Conservation (phyloP, 371 early-diverging fungal species). For the Circinella minor region DNA sequence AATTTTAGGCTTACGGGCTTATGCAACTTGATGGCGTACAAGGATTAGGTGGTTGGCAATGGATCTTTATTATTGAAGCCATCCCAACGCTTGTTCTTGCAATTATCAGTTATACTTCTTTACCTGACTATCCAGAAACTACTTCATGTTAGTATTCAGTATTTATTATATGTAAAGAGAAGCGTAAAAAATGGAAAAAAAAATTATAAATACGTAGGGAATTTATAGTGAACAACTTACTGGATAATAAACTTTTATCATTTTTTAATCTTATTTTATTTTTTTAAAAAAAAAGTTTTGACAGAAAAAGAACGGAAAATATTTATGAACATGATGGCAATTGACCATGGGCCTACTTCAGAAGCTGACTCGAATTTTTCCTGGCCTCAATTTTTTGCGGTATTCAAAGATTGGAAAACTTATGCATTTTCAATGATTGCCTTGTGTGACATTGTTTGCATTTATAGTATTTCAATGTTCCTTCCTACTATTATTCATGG, state of each 20-base stretch:
- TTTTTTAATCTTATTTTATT: background rate
- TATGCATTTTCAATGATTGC: constrained; percentile 61
- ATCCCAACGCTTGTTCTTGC: constrained; percentile 69
- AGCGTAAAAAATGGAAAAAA: too few relatives aligned
- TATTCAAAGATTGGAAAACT: constrained; percentile 62
- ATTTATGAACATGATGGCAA: constrained; percentile 55
- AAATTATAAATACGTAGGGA: too few relatives aligned
- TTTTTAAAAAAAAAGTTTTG: constrained; percentile 38
- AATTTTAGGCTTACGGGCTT: constrained; percentile 48
- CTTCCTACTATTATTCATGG: constrained; percentile 72
- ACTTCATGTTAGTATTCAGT: constrained; percentile 49
- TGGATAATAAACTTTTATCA: background rate
- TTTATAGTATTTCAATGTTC: constrained; percentile 68
- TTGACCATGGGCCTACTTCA: constrained; percentile 64
- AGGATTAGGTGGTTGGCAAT: constrained; percentile 62
- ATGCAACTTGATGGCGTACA: constrained; percentile 58
- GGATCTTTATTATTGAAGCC: constrained; percentile 81
- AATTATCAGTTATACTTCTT: constrained; percentile 55
- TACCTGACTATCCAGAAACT: constrained; percentile 78
- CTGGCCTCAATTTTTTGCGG: constrained; percentile 58
- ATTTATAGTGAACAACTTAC: too few relatives aligned
- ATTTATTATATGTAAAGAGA: too few relatives aligned
- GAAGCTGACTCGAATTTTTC: constrained; percentile 57
- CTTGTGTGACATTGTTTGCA: constrained; percentile 64
- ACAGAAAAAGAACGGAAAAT: constrained; percentile 59